Percentiles rank a stretch among this genome's conserved stretches.
Conservation (phyloP, 768 basidiomycete genomes). For the Boletus rex-veris region DNA sequence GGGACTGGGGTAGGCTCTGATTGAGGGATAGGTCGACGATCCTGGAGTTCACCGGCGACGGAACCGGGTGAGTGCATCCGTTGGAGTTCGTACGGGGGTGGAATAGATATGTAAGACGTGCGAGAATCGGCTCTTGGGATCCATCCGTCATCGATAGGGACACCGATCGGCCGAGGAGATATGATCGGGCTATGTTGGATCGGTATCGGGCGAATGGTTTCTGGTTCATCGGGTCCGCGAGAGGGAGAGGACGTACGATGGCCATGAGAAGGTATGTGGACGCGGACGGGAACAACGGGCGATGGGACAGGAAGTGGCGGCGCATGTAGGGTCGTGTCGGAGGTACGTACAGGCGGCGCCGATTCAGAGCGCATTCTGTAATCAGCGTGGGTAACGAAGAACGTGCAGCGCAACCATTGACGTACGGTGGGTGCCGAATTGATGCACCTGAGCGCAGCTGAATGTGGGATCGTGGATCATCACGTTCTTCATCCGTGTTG, state of each 20-base stretch:
- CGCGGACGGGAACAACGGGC: conserved; percentile 8
- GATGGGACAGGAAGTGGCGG: conserved; percentile 26
- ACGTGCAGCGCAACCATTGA: conserved; percentile 3
- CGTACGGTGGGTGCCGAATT: conserved; percentile 23
- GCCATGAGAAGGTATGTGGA: conserved; percentile 21
- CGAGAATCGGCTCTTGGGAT: conserved; percentile 30
- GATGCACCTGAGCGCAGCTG: conserved; percentile 17
- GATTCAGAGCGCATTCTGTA: conserved; percentile 27
- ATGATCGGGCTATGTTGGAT: conserved; percentile 22
- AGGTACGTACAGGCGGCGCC: conserved; percentile 24
- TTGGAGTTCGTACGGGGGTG: conserved; percentile 19
- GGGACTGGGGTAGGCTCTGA: conserved; percentile 16
- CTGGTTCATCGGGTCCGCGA: conserved; percentile 15
- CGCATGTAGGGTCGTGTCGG: conserved; percentile 11
- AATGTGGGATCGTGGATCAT: conserved; percentile 13
- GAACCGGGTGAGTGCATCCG: conserved; percentile 11
- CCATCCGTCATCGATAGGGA: conserved; percentile 27
- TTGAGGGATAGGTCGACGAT: conserved; percentile 1
- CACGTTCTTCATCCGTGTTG: conserved; percentile 24
- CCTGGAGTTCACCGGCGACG: conserved; percentile 13
- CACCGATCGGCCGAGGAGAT: conserved; percentile 1
- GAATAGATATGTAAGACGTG: conserved; percentile 21
- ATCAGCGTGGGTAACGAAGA: conserved; percentile 12
- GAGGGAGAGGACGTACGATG: conserved; percentile 9
- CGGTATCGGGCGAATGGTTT: conserved; percentile 28